phyloP scores from a whole-genome alignment of 2,329 filamentous ascomycete genomes.

The Nothophaeocryptopus gaeumannii region DNA sequence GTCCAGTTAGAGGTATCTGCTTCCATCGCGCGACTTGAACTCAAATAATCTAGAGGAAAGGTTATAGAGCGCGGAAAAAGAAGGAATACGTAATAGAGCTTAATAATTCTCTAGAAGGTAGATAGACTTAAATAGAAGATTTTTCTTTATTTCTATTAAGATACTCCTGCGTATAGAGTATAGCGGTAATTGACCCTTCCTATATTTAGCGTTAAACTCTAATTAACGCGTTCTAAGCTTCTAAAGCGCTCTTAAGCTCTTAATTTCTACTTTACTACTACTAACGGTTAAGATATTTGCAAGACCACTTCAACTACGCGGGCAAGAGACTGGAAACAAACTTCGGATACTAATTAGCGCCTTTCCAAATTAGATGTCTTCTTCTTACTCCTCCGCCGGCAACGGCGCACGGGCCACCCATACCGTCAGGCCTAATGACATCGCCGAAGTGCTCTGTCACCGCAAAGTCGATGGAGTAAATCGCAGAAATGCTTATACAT shows the following conservation, averaged over 20 bases:
- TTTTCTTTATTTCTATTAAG: too few species aligned
- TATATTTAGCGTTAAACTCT: background rate
- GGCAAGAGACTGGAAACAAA: background rate
- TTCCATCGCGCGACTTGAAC: too few species aligned
- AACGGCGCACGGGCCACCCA: background rate
- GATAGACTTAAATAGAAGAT: too few species aligned
- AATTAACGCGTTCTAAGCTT: conserved; percentile 3
- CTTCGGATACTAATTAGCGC: background rate
- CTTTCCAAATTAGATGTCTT: too few species aligned
- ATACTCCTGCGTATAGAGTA: too few species aligned
- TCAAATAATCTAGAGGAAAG: too few species aligned
- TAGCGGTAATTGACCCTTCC: too few species aligned
- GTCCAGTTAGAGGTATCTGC: background rate
- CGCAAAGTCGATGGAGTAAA: conserved; percentile 28
- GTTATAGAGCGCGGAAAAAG: too few species aligned
- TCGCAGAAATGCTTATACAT: conserved; percentile 6
- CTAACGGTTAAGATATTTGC: background rate
- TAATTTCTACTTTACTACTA: background rate
- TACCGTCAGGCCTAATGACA: conserved; percentile 19
- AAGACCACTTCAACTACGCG: background rate
- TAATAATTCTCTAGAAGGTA: too few species aligned
- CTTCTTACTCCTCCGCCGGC: too few species aligned
- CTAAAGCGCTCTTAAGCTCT: background rate
- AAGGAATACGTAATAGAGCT: too few species aligned
- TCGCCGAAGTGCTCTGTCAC: conserved; percentile 30